Percentiles rank a stretch among this genome's conserved stretches.
Conservation (phyloP, 2,329 filamentous ascomycete species). For the Falciphora oryzae region DNA sequence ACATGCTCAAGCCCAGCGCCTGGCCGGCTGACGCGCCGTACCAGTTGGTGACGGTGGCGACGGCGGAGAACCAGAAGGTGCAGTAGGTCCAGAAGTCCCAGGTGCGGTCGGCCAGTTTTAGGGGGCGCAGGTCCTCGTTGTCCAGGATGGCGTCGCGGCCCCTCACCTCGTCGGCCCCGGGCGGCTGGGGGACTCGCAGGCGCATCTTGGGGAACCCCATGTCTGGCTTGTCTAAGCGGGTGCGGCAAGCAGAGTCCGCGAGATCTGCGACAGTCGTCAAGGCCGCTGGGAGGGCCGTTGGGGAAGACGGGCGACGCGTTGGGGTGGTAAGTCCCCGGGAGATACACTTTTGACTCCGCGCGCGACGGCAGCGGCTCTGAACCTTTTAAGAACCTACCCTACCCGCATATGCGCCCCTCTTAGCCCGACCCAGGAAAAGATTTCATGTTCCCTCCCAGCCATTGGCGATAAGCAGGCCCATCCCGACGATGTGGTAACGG, state of each 20-base stretch:
- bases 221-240: not conserved
- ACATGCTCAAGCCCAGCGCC: constrained; percentile 40
- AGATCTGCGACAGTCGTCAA: not conserved
- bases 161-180: constrained; percentile 4
- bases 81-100: constrained; percentile 35
- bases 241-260: too few relatives aligned
- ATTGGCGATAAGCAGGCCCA: not conserved
- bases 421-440: too few relatives aligned
- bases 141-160: constrained; percentile 24
- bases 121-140: constrained; percentile 35
- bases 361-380: too few relatives aligned
- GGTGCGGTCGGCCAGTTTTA: constrained; percentile 32
- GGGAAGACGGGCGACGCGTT: too few relatives aligned
- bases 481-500: too few relatives aligned
- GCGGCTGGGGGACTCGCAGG: not conserved
- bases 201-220: not conserved
- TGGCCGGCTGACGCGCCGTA: constrained; percentile 33
- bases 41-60: constrained; percentile 31
- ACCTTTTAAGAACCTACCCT: too few relatives aligned
- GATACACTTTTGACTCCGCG: not conserved
- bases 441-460: not conserved
- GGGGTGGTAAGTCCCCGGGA: too few relatives aligned
- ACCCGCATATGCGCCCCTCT: too few relatives aligned
- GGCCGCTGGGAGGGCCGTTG: too few relatives aligned
- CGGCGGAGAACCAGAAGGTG: constrained; percentile 36